Percentiles rank a stretch among this genome's conserved stretches.
These are phyloP conservation scores for Pythium rhizo-oryzae DNA, from an alignment of 352 stramenopile genomes.

Conservation along the genomic window DNA sequence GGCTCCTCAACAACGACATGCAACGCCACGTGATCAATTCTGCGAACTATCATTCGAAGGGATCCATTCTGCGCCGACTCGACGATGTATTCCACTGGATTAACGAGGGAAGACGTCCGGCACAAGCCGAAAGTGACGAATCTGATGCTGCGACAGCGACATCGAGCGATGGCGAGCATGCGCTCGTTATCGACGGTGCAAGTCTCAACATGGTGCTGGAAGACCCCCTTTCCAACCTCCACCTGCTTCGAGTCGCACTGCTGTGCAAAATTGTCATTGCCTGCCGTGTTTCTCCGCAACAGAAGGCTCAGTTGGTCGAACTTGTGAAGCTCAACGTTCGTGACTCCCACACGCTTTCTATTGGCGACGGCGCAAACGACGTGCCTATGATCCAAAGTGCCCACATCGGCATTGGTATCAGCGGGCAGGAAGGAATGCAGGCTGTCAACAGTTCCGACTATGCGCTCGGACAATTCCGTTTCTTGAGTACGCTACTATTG, in stretches of 20 bases:
- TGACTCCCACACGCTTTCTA: slow-evolving; percentile 86
- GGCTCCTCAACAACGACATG: slow-evolving; percentile 94
- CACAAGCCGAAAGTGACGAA: slow-evolving; percentile 28
- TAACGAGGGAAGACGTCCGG: slow-evolving; percentile 31
- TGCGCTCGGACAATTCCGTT: slow-evolving; percentile 82
- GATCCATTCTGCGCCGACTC: slow-evolving; percentile 64
- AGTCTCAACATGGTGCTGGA: slow-evolving; percentile 85
- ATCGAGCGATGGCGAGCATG: slow-evolving; percentile 55
- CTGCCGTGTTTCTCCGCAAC: slow-evolving; percentile 97
- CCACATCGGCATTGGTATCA: slow-evolving; percentile 93
- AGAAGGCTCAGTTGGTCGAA: slow-evolving; percentile 98
- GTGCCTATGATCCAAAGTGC: slow-evolving; percentile 92
- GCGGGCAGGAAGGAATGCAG: slow-evolving; percentile 98
- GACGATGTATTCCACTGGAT: slow-evolving; percentile 83
- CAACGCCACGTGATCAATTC: slow-evolving; percentile 86
- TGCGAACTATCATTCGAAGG: slow-evolving; percentile 66
- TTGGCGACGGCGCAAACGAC: slow-evolving; percentile 92
- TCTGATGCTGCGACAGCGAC: slow-evolving; percentile 26
- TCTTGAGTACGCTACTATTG: slow-evolving; percentile 73
- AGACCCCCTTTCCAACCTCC: slow-evolving; percentile 71
- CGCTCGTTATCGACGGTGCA: slow-evolving; percentile 95
- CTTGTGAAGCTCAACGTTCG: slow-evolving; percentile 91
- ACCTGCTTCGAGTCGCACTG: slow-evolving; percentile 80
- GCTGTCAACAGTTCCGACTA: slow-evolving; percentile 91
- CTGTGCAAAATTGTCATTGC: slow-evolving; percentile 97